Evolutionary conservation across 2,329 filamentous ascomycete species (phyloP).

Genomic region (Hyphodiscus sp.): DNA sequence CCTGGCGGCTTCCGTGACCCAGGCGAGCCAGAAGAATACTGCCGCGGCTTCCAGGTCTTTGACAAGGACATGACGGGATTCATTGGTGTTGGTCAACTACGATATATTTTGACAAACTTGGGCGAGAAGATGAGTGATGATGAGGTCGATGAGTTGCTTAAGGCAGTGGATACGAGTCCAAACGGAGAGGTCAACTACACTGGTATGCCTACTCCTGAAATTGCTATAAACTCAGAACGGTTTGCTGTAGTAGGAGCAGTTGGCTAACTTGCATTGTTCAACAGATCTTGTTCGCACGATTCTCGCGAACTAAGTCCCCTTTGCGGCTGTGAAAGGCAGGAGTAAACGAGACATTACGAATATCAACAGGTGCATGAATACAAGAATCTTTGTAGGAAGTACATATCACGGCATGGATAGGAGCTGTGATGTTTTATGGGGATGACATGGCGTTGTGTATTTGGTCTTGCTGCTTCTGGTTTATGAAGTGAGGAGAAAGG

Average conservation of each 20-base stretch:
- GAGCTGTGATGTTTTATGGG: slow-evolving; percentile 10
- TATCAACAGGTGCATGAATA: slow-evolving; percentile 2
- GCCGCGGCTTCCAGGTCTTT: slow-evolving; percentile 97
- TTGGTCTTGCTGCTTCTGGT: slow-evolving; percentile 2
- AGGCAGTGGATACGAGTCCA: slow-evolving; percentile 92
- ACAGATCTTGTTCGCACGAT: slow-evolving; percentile 79
- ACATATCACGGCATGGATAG: slow-evolving; percentile 17
- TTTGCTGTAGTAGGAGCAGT: too few species aligned
- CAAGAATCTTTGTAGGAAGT: slow-evolving; percentile 13
- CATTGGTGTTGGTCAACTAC: slow-evolving; percentile 94
- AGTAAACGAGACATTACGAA: background rate
- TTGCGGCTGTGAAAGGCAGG: background rate
- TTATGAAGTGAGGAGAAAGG: background rate
- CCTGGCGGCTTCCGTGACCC: slow-evolving; percentile 97
- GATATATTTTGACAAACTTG: slow-evolving; percentile 95
- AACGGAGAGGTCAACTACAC: slow-evolving; percentile 92
- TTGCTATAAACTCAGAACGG: background rate
- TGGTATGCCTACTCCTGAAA: slow-evolving; percentile 47
- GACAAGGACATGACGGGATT: slow-evolving; percentile 98
- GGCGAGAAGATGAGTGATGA: slow-evolving; percentile 99
- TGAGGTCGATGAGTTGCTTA: slow-evolving; percentile 96
- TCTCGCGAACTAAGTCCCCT: slow-evolving; percentile 62
- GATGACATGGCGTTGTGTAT: slow-evolving; percentile 12
- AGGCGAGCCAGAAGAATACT: slow-evolving; percentile 96
- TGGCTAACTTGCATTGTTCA: slow-evolving; percentile 6